Evolutionary conservation across 2,329 filamentous ascomycete genomes (phyloP).

Genomic region (Arachnopeziza araneosa): DNA sequence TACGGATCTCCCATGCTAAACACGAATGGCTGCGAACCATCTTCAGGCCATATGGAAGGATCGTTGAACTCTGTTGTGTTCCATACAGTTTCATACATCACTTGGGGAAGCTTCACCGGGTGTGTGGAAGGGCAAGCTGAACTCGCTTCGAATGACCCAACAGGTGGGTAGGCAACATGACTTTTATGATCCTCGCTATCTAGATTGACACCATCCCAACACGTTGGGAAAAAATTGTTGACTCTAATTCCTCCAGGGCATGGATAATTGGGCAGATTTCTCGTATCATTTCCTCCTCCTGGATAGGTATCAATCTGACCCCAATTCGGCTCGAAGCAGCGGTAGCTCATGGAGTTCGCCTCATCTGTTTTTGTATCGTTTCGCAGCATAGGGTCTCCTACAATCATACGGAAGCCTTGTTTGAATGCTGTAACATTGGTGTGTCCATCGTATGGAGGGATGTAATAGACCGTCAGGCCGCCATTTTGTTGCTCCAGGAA

Average conservation of each 20-base stretch:
- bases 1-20: conserved; percentile 8
- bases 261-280: conserved; percentile 13
- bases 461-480: conserved; percentile 17
- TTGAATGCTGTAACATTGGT: conserved; percentile 11
- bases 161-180: background rate
- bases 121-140: conserved; percentile 4
- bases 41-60: conserved; percentile 4
- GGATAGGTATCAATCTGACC: background rate
- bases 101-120: conserved; percentile 3
- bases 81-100: conserved; percentile 5
- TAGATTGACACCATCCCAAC: conserved; percentile 18
- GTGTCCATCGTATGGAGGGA: conserved; percentile 6
- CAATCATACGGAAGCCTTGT: conserved; percentile 19
- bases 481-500: conserved; percentile 9
- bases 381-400: conserved; percentile 12
- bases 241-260: conserved; percentile 31
- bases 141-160: conserved; percentile 4
- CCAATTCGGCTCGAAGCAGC: background rate
- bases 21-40: conserved; percentile 4
- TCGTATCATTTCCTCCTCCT: background rate
- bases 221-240: conserved; percentile 27
- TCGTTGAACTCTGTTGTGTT: conserved; percentile 12
- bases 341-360: background rate
- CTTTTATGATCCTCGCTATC: conserved; percentile 13
- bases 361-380: conserved; percentile 10